A percentile compares a stretch with the other conserved stretches of the same genome.
Evolutionary conservation across 2,329 filamentous ascomycete species (phyloP).

Genomic region (Aspergillus hortae): DNA sequence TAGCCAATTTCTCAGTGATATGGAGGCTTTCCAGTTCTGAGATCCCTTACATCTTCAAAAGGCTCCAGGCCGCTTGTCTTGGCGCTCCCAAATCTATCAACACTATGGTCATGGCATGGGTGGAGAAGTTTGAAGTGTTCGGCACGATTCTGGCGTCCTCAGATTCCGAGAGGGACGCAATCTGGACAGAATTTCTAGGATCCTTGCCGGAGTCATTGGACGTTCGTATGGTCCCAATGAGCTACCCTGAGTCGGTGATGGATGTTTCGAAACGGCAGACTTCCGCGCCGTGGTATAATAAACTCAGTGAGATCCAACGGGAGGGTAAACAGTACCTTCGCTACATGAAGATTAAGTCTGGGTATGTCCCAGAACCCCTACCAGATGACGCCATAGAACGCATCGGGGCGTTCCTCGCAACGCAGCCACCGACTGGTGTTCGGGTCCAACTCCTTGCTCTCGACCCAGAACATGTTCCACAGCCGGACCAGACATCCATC

Average conservation of each 20-base stretch:
- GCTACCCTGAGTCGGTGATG: not conserved
- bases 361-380: not conserved
- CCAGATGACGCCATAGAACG: not conserved
- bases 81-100: not conserved
- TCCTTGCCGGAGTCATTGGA: not conserved
- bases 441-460: constrained; percentile 1
- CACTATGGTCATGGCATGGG: not conserved
- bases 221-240: not conserved
- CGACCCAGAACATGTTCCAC: not conserved
- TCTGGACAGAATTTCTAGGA: not conserved
- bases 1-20: not conserved
- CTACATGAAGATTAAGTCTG: constrained; percentile 3
- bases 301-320: not conserved
- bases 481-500: not conserved
- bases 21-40: not conserved
- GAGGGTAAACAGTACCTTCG: not conserved
- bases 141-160: not conserved
- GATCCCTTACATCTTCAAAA: not conserved
- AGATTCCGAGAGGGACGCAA: not conserved
- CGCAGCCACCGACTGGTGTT: not conserved
- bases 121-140: not conserved
- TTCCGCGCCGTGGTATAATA: not conserved
- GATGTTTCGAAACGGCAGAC: not conserved
- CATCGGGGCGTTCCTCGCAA: not conserved
- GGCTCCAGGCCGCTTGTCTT: not conserved